Evolutionary conservation across 257 asterid species (phyloP).

Genomic region (Nicotiana noctiflora): DNA sequence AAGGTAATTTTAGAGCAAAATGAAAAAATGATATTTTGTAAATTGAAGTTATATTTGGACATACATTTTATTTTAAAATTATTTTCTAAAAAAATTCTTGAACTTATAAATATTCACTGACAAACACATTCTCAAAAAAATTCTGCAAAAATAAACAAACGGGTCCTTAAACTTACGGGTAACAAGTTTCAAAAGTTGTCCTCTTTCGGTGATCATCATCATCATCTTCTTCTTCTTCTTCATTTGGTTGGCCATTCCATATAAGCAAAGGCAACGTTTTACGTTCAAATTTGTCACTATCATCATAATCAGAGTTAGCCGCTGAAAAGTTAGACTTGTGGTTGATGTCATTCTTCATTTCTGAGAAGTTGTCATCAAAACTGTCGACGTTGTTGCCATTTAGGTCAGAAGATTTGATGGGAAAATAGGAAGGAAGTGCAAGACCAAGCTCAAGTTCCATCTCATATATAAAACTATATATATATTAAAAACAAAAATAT

Average conservation of each 20-base stretch:
- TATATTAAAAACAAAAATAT: not conserved
- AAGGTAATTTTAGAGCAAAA: no score
- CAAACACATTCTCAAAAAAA: no score
- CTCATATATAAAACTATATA: not conserved
- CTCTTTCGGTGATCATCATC: not conserved
- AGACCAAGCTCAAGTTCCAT: slow-evolving; percentile 75
- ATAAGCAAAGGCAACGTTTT: slow-evolving; percentile 35
- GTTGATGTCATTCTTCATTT: not conserved
- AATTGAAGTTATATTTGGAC: no score
- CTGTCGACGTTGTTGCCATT: not conserved
- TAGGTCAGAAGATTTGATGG: slow-evolving; percentile 1
- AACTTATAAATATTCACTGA: no score
- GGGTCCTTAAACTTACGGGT: not conserved
- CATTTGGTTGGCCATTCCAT: slow-evolving; percentile 21
- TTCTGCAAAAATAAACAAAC: no score
- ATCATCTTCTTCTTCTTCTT: not conserved
- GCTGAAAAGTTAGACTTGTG: not conserved
- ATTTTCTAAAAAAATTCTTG: no score
- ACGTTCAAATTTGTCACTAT: not conserved
- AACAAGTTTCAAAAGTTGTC: slow-evolving; percentile 3
- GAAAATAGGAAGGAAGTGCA: slow-evolving; percentile 29
- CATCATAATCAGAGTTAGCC: slow-evolving; percentile 1
- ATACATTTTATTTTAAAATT: no score
- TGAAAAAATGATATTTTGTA: no score
- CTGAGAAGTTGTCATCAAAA: slow-evolving; percentile 1